These are phyloP conservation scores for Fusarium irregulare DNA, from an alignment of 2,329 filamentous ascomycete genomes.

Conservation along the genomic window DNA sequence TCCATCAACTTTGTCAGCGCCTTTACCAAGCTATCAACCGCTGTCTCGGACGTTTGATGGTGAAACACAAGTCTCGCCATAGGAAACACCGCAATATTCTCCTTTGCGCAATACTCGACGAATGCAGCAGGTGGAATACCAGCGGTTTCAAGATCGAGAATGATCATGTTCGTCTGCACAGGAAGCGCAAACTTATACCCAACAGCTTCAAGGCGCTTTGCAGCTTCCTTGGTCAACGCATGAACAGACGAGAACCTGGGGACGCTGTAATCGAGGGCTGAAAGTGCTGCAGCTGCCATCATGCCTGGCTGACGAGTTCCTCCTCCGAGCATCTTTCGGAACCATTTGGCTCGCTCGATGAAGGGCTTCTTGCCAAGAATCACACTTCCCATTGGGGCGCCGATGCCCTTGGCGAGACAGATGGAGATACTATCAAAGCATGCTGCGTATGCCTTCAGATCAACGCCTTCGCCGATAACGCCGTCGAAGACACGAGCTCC, in stretches of 20 bases:
- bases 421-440: conserved; percentile 79
- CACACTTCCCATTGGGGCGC: conserved; percentile 80
- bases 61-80: conserved; percentile 37
- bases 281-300: conserved; percentile 73
- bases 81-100: conserved; percentile 24
- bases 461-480: conserved; percentile 72
- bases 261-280: conserved; percentile 62
- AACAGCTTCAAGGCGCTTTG: conserved; percentile 8
- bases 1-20: conserved; percentile 29
- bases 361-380: conserved; percentile 63
- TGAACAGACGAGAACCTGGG: conserved; percentile 40
- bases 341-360: conserved; percentile 53
- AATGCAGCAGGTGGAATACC: conserved; percentile 38
- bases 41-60: conserved; percentile 34
- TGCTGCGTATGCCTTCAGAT: conserved; percentile 70
- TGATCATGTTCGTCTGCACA: conserved; percentile 46
- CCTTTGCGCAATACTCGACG: conserved; percentile 31
- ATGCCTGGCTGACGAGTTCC: conserved; percentile 77
- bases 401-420: conserved; percentile 82
- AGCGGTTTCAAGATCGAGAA: conserved; percentile 37
- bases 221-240: conserved; percentile 32
- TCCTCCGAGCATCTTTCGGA: conserved; percentile 76
- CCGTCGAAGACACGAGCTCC: conserved; percentile 82
- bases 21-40: conserved; percentile 18
- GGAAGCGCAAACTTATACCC: conserved; percentile 43